phyloP scores from a whole-genome alignment of 805 yeast genomes.

The Metschnikowia gelsemii region DNA sequence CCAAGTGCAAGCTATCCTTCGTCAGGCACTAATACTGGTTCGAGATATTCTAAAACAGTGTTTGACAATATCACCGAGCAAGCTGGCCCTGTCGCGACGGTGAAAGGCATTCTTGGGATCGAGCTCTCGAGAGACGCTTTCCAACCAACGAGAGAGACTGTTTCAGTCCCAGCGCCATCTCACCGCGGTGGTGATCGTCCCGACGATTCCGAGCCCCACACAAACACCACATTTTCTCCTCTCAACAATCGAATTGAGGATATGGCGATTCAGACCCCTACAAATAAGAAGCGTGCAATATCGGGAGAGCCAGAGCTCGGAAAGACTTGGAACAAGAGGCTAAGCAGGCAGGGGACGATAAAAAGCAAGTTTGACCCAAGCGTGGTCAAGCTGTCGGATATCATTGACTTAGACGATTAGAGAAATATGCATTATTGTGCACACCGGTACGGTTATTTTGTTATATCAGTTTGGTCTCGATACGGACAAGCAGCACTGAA shows the following conservation, averaged over 20 bases:
- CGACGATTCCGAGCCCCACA: not conserved
- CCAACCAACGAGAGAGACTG: slow-evolving; percentile 1
- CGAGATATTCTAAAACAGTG: slow-evolving; percentile 17
- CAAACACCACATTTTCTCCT: slow-evolving; percentile 19
- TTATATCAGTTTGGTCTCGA: too few species aligned
- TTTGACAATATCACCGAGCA: slow-evolving; percentile 15
- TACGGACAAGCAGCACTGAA: too few species aligned
- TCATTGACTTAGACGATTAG: slow-evolving; percentile 20
- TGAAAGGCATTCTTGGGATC: slow-evolving; percentile 27
- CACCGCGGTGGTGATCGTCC: not conserved
- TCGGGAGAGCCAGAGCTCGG: slow-evolving; percentile 6
- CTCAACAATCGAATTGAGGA: slow-evolving; percentile 16
- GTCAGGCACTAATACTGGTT: not conserved
- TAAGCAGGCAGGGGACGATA: slow-evolving; percentile 11
- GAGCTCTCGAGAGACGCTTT: slow-evolving; percentile 13
- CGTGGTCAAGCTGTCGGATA: slow-evolving; percentile 12
- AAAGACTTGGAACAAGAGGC: slow-evolving; percentile 15
- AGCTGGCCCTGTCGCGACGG: slow-evolving; percentile 6
- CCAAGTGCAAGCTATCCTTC: too few species aligned
- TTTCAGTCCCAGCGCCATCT: slow-evolving; percentile 1
- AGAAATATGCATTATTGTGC: too few species aligned
- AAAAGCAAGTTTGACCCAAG: slow-evolving; percentile 17
- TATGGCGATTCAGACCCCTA: slow-evolving; percentile 15
- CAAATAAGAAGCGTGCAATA: slow-evolving; percentile 13
- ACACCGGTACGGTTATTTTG: too few species aligned